Evolutionary conservation across 108 stramenopile species (phyloP).

Genomic region (Aurantiochytrium sp.): DNA sequence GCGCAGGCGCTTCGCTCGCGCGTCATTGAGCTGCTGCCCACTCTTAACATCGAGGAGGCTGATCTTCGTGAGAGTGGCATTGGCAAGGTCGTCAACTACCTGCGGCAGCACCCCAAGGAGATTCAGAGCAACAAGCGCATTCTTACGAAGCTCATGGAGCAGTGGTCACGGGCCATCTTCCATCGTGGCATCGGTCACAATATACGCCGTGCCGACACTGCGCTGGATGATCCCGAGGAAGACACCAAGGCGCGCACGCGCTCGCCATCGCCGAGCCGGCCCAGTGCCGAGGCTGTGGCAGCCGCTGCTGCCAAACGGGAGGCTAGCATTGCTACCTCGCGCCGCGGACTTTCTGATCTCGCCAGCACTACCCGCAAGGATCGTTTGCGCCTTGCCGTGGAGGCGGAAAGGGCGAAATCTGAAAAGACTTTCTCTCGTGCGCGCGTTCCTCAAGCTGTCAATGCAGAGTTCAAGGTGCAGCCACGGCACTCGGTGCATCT

Average conservation of each 20-base stretch:
- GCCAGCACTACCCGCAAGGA: background rate
- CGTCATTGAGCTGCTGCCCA: background rate
- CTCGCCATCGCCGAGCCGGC: background rate
- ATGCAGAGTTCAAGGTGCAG: background rate
- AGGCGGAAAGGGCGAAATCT: background rate
- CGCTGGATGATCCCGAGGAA: background rate
- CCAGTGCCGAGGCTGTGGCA: background rate
- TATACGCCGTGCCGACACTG: background rate
- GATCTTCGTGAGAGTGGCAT: background rate
- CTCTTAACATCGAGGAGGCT: background rate
- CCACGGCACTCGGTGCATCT: background rate
- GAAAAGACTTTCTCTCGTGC: background rate
- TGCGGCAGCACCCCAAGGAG: constrained; percentile 4
- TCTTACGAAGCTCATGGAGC: background rate
- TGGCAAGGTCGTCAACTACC: background rate
- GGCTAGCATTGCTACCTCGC: background rate
- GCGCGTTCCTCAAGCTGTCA: background rate
- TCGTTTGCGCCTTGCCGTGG: background rate
- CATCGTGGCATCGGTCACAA: background rate
- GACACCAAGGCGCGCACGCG: background rate
- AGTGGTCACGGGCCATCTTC: background rate
- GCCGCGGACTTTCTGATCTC: background rate
- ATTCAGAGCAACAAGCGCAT: background rate
- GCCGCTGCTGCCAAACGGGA: background rate
- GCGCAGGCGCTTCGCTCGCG: background rate